A percentile compares a stretch with the other conserved stretches of the same genome.
These are phyloP conservation scores for Pyrus betulifolia DNA, from an alignment of 306 rosid species.

Conservation along the genomic window DNA sequence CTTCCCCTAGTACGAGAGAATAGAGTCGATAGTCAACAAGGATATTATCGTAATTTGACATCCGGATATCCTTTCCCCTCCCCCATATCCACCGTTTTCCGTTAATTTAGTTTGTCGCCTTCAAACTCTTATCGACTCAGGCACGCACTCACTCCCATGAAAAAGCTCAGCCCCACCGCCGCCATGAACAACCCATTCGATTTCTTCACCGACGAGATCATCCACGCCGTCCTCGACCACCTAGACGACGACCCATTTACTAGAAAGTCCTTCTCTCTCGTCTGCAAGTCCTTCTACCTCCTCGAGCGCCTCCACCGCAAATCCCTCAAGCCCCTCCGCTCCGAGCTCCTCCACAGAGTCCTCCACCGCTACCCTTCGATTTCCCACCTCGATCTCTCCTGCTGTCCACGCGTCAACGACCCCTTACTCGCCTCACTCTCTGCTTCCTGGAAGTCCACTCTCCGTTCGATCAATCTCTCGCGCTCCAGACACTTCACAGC, in stretches of 20 bases:
- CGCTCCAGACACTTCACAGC: slow-evolving; percentile 50
- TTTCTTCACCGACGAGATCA: slow-evolving; percentile 47
- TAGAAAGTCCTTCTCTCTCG: slow-evolving; percentile 55
- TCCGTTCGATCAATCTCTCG: slow-evolving; percentile 53
- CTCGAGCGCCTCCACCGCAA: slow-evolving; percentile 64
- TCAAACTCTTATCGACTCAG: background rate
- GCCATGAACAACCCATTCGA: slow-evolving; percentile 34
- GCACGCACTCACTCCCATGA: slow-evolving; percentile 1
- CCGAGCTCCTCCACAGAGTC: slow-evolving; percentile 38
- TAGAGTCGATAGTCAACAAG: background rate
- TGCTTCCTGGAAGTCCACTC: slow-evolving; percentile 30
- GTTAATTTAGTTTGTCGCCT: background rate
- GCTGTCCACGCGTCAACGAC: slow-evolving; percentile 60
- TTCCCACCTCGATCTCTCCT: slow-evolving; percentile 48
- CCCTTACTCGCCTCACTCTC: slow-evolving; percentile 25
- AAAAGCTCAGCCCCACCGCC: background rate
- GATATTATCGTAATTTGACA: background rate
- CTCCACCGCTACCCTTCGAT: slow-evolving; percentile 45
- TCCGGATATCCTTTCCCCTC: background rate
- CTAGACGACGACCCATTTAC: slow-evolving; percentile 18
- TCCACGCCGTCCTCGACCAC: slow-evolving; percentile 50
- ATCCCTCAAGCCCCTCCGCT: slow-evolving; percentile 51
- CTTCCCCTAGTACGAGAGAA: slow-evolving; percentile 7
- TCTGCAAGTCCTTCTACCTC: slow-evolving; percentile 47
- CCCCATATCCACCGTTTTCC: background rate